Base-by-base conservation (phyloP, 108 stramenopile genomes). In the Hondaea fermentalgiana region DNA sequence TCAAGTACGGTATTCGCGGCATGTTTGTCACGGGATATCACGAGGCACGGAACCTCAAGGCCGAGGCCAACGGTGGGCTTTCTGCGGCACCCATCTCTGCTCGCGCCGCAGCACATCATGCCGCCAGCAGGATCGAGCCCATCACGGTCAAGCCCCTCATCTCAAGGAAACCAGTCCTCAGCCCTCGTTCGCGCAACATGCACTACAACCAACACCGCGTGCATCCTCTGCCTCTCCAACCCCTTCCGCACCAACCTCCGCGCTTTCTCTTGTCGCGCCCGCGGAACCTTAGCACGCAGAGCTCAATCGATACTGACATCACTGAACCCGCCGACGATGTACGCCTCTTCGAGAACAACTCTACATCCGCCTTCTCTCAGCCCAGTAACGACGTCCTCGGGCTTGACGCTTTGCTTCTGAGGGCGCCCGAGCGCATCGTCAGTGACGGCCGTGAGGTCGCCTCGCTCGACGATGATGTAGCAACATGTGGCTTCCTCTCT, bases 1-100 rank as follows among this genome's bases (percentile, higher is more conserved):
- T 83, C 51, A 83, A 83, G 4, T 83, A 83, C 3, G 76, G 76
- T 45, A 83, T 83, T 35, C 76, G 76, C 4, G 76, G 76, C 76
- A 83, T 83, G 76, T 53, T 53, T 35, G 76, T 53, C 49, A 53
- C 51, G 45, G 76, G 76, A 14, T 83, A 21, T 4, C 76, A 83
- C 51, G 76, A 83, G 76, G 76, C 76, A 23, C 64, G 64, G 21
- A 28, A 23, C 42, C 42, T 69, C 35, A 69, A 69, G 64, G 25
- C 14, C 42, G 14, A 69, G 64, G 42, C 25, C 14, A 0, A 6
- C 64, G 6, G 14, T 17, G 64, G 55, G 3, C 16, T 16, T 16
- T 57, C 55, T 57, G 14, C 55, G 14, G 55, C 16, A 3, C 8
- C 55, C 35, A 35, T 35, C 35, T 35, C 35, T 35, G 35, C 55